Evolutionary conservation across 352 stramenopile genomes (phyloP), one percentile per base, ranked within the genome.

Genomic region (Pythium dissotocum): DNA sequence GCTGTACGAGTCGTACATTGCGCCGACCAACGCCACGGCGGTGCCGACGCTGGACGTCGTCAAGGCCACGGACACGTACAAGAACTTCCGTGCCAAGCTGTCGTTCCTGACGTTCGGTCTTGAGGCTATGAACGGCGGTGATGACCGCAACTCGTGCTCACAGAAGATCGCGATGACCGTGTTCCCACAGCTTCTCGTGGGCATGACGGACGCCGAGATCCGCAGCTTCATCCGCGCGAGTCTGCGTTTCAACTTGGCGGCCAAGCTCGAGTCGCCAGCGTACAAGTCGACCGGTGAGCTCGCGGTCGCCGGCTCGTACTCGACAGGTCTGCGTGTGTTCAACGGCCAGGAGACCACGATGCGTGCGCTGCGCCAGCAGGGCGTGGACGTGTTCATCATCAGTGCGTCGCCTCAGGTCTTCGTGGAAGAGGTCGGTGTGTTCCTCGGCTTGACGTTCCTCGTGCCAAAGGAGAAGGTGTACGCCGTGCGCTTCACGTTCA

Each of bases 71-170:
- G 54, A 64, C 5, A 74, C 75, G 62, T 89, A 70, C 71, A 61
- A 77, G 60, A 89, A 89, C 74, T 89, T 89, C 67, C 76, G 76
- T 13, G 79, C 81, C 60, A 86, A 87, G 63, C 67, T 89, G 6
- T 56, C 56, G 0, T 87, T 86, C 72, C 70, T 89, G 26, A 56
- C 73, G 9, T 85, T 73, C 54, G 73, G 74, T 0, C 62, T 87
- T 2, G 80, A 89, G 62, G 74, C 58, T n/a, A 82, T 78, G 69
- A 69, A 82, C 56, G 76, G 79, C 24, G 58, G 66, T n/a, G 66
- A 87, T 21, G 77, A 77, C 16, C 68, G 76, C 67, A 57, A 67
- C 26, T 33, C 75, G 33, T 89, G 79, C 52, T 42, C 73, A 5
- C 65, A 74, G 67, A 79, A 38, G 1, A 83, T 87, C 59, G 77